Percentiles rank a stretch among this genome's conserved stretches.
phyloP scores from a whole-genome alignment of 768 basidiomycete species.

The Boletus subcaerulescens region DNA sequence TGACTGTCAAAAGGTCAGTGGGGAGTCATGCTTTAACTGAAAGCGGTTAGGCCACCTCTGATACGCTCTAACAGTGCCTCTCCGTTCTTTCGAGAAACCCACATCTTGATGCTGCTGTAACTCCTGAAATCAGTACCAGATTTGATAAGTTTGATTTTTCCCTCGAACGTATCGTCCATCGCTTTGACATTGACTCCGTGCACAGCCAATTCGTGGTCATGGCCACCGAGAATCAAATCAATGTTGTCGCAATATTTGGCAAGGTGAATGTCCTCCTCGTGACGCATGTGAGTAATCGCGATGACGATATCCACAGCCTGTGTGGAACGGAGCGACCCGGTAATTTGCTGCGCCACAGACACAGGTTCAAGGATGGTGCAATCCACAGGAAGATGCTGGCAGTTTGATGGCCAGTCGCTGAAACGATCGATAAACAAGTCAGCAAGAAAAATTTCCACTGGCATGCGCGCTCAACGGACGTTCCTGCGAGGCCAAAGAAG shows the following conservation, averaged over 20 bases:
- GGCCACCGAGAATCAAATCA: constrained; percentile 8
- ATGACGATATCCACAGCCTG: constrained; percentile 2
- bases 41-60: constrained; percentile 3
- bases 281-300: constrained; percentile 12
- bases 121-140: constrained; percentile 4
- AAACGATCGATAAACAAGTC: neutral
- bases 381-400: constrained; percentile 8
- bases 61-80: neutral
- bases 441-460: neutral
- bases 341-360: constrained; percentile 5
- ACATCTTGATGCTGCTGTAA: constrained; percentile 4
- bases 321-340: neutral
- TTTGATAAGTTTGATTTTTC: constrained; percentile 6
- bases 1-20: neutral
- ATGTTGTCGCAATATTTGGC: neutral
- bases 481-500: constrained; percentile 11
- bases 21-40: neutral
- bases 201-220: constrained; percentile 13
- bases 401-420: constrained; percentile 5
- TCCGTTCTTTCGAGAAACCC: neutral
- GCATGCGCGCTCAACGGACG: neutral
- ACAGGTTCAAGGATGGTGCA: constrained; percentile 4
- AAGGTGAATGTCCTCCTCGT: constrained; percentile 7
- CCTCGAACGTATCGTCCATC: constrained; percentile 1
- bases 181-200: neutral